Conservation (phyloP, 2,329 filamentous ascomycete species). For the Colletotrichum spinosum region DNA sequence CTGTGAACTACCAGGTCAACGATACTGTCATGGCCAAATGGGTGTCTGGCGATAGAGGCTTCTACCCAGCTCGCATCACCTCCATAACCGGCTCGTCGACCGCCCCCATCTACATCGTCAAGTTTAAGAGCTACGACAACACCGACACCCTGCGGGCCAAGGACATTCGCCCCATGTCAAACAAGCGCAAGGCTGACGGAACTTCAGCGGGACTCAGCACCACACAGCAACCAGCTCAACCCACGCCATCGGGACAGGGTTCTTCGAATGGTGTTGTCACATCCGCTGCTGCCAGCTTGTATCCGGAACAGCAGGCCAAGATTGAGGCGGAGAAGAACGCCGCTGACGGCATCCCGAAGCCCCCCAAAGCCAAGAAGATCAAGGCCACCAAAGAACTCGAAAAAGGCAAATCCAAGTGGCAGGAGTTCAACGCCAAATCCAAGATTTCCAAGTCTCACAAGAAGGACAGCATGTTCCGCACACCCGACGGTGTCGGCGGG, state of each 20-base stretch:
- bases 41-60: slow-evolving; percentile 87
- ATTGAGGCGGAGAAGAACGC: slow-evolving; percentile 72
- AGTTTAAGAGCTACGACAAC: slow-evolving; percentile 90
- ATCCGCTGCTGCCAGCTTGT: slow-evolving; percentile 68
- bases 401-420: slow-evolving; percentile 92
- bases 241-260: slow-evolving; percentile 50
- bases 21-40: slow-evolving; percentile 93
- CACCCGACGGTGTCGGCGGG: slow-evolving; percentile 85
- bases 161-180: slow-evolving; percentile 84
- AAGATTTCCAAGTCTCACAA: slow-evolving; percentile 76
- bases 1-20: slow-evolving; percentile 81
- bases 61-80: slow-evolving; percentile 93
- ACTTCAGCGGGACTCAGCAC: slow-evolving; percentile 62
- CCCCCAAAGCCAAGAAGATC: slow-evolving; percentile 86
- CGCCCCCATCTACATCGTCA: slow-evolving; percentile 92
- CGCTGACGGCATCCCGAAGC: slow-evolving; percentile 75
- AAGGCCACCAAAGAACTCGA: slow-evolving; percentile 93
- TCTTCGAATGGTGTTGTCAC: slow-evolving; percentile 60
- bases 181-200: slow-evolving; percentile 89
- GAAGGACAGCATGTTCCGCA: slow-evolving; percentile 98
- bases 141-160: slow-evolving; percentile 84
- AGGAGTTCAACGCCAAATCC: slow-evolving; percentile 86
- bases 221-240: slow-evolving; percentile 54
- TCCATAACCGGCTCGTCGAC: slow-evolving; percentile 93
- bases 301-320: slow-evolving; percentile 61